phyloP scores from a whole-genome alignment of 2,329 filamentous ascomycete species.

The Sphaerulina populicola region DNA sequence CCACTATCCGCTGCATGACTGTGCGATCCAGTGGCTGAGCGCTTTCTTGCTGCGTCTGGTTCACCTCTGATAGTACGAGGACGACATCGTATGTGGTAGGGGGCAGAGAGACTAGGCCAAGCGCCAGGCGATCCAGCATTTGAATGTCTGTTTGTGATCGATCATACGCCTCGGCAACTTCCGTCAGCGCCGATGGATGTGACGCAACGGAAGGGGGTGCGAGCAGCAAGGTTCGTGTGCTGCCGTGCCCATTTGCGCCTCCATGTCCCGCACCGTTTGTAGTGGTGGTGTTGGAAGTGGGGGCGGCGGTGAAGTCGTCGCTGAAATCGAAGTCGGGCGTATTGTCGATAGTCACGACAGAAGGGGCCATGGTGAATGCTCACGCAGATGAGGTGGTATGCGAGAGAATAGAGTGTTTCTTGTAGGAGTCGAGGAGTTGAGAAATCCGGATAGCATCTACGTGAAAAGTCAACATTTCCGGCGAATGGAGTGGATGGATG shows the following conservation, averaged over 20 bases:
- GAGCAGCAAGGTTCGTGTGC: conserved; percentile 65
- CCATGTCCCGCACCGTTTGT: too few relatives aligned
- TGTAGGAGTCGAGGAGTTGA: not conserved
- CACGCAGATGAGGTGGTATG: not conserved
- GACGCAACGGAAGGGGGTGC: conserved; percentile 84
- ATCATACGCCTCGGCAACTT: conserved; percentile 63
- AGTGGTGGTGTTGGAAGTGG: conserved; percentile 8
- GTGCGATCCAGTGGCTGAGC: conserved; percentile 57
- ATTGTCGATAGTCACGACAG: conserved; percentile 33
- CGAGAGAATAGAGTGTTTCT: not conserved
- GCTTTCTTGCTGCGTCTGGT: conserved; percentile 58
- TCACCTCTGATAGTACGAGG: conserved; percentile 71
- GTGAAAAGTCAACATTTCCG: not conserved
- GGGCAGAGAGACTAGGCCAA: conserved; percentile 71
- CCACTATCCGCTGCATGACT: conserved; percentile 61
- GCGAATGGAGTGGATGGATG: not conserved
- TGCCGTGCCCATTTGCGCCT: conserved; percentile 25
- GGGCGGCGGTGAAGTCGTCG: conserved; percentile 19
- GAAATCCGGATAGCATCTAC: not conserved
- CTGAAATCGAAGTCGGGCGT: conserved; percentile 33
- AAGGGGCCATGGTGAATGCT: conserved; percentile 33
- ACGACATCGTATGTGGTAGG: conserved; percentile 71
- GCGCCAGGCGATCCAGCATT: conserved; percentile 89
- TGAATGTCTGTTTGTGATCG: conserved; percentile 76
- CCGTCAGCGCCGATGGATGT: conserved; percentile 67